Conservation (phyloP, 2,329 filamentous ascomycete species). For the Pyrenophora teres region DNA sequence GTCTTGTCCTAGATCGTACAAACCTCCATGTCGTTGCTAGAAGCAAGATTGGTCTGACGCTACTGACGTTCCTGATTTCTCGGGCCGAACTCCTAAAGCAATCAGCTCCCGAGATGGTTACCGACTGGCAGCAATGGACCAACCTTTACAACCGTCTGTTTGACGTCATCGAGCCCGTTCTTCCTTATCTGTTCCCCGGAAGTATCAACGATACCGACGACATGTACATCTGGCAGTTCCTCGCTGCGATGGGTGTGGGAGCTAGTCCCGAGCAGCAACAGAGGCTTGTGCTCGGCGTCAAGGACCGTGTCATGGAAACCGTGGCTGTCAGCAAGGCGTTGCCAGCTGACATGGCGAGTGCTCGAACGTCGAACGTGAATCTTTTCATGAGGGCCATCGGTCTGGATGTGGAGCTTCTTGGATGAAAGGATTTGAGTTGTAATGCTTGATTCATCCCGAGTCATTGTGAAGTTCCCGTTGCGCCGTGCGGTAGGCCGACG, state of each 20-base stretch:
- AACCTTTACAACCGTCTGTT: slow-evolving; percentile 85
- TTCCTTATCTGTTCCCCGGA: slow-evolving; percentile 86
- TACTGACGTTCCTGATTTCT: slow-evolving; percentile 92
- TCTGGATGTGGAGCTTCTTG: slow-evolving; percentile 85
- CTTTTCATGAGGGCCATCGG: slow-evolving; percentile 98
- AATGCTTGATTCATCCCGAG: slow-evolving; percentile 6
- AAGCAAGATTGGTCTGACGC: slow-evolving; percentile 84
- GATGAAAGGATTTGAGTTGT: slow-evolving; percentile 48
- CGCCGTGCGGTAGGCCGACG: neutral
- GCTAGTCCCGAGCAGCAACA: slow-evolving; percentile 95
- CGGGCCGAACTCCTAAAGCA: slow-evolving; percentile 93
- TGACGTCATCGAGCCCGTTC: slow-evolving; percentile 79
- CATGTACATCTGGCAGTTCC: slow-evolving; percentile 96
- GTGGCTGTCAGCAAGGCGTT: slow-evolving; percentile 87
- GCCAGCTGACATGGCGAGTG: slow-evolving; percentile 80
- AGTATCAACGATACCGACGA: slow-evolving; percentile 90
- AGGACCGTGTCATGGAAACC: slow-evolving; percentile 97
- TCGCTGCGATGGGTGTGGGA: slow-evolving; percentile 92
- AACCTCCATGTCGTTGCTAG: slow-evolving; percentile 84
- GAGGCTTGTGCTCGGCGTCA: slow-evolving; percentile 89
- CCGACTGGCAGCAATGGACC: slow-evolving; percentile 78
- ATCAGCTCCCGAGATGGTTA: slow-evolving; percentile 67
- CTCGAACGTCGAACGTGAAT: slow-evolving; percentile 89
- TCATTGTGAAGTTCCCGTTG: neutral
- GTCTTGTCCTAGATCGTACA: slow-evolving; percentile 78